Base-by-base conservation (phyloP, 257 asterid genomes). In the Solanum corneliomulleri region DNA sequence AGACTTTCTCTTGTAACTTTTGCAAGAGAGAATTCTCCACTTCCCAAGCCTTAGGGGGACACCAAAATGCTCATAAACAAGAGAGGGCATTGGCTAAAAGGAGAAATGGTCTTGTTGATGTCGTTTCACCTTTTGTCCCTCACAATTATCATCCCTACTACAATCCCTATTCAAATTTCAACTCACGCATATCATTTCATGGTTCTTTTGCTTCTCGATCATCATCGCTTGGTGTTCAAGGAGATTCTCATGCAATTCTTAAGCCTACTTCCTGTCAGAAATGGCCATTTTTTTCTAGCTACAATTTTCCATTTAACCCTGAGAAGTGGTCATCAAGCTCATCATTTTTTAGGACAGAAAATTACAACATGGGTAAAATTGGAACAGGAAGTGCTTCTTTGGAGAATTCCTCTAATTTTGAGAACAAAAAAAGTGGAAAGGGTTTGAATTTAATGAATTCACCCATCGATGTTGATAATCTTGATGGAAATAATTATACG, bases 61-160 rank as follows among this genome's bases (percentile, higher is more conserved):
- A 95, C 81, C 98, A 95, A 47, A 95, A 95, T 42, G 98, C 96
- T 1, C 98, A 95, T 88, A 95, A 94, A 68, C 92, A 95, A 74
- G 95, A 95, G 87, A 86, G 95, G 18, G 94, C 96, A 2, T 13
- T 89, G 72, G 93, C 93, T 68, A 95, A 93, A 88, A 91, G 91
- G 84, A 89, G 91, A 23, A 92, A 92, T 39, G 93, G 88, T 31
- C 44, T 87, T 86, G 86, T 82, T 69, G 96, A 88, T 42, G 39
- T 87, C 86, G 75, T 90, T 35, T 82, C 90, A 16, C 89, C 91
- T 16, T 90, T 85, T 25, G 87, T 90, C 78, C 92, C 87, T 29
- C 83, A 87, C 33, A 92, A 92, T 23, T 91, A 91, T 89, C 62
- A 86, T 8, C 72, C 92, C 10, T 90, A 89, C 87, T 91, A 91